Conservation (phyloP, 164 flowering plant species). For the Berberis thunbergii region DNA sequence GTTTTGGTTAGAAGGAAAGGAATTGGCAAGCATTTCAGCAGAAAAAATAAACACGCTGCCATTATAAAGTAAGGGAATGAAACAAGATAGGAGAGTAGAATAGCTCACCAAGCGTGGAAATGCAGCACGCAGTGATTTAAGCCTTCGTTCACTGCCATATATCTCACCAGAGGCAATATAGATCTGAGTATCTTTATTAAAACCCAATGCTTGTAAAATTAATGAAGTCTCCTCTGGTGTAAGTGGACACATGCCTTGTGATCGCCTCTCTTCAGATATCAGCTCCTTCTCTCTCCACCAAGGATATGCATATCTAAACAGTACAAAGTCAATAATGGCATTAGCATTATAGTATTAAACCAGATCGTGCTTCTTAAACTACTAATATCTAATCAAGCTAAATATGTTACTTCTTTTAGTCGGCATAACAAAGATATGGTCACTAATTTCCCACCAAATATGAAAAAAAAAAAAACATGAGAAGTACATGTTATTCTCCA, state of each 20-base stretch:
- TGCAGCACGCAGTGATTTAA: constrained; percentile 55
- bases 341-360: too few relatives aligned
- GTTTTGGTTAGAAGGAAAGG: too few relatives aligned
- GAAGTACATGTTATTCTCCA: too few relatives aligned
- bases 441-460: too few relatives aligned
- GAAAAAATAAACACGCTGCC: neutral
- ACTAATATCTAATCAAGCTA: too few relatives aligned
- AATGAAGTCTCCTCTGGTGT: constrained; percentile 88
- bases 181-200: constrained; percentile 59
- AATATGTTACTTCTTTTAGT: too few relatives aligned
- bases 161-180: constrained; percentile 99
- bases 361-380: too few relatives aligned
- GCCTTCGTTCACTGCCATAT: constrained; percentile 80
- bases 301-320: constrained; percentile 70
- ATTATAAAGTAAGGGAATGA: too few relatives aligned
- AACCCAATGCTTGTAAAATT: constrained; percentile 69
- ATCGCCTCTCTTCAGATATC: constrained; percentile 68
- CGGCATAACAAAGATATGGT: too few relatives aligned
- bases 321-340: too few relatives aligned
- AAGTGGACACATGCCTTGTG: constrained; percentile 88
- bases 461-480: too few relatives aligned
- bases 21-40: too few relatives aligned
- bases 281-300: constrained; percentile 99
- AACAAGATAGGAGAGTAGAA: constrained; percentile 1
- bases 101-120: constrained; percentile 79